These are phyloP conservation scores for Secale cereale DNA, from an alignment of 176 grass and related monocot genomes.

Conservation along the genomic window DNA sequence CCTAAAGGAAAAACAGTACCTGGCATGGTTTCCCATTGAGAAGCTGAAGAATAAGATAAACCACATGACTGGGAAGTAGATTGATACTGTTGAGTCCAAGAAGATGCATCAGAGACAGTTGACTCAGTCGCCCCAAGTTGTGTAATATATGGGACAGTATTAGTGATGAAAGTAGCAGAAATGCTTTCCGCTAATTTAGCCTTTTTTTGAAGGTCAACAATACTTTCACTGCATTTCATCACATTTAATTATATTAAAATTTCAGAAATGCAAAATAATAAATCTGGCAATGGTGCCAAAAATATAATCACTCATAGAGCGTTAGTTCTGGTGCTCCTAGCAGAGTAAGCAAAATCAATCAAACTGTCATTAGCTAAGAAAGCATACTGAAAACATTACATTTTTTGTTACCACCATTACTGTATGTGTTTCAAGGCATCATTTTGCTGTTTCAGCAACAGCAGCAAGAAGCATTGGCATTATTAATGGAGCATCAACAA, in stretches of 20 bases:
- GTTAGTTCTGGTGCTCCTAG: background rate
- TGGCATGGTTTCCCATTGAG: constrained; percentile 27
- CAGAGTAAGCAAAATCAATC: background rate
- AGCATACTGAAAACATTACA: background rate
- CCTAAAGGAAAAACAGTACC: constrained; percentile 28
- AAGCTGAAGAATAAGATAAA: constrained; percentile 32
- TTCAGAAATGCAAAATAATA: constrained; percentile 19
- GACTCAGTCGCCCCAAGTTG: constrained; percentile 20
- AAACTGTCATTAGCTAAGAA: background rate
- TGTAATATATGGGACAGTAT: constrained; percentile 7
- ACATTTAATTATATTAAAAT: constrained; percentile 17
- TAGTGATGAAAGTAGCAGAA: constrained; percentile 27
- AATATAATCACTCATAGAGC: background rate
- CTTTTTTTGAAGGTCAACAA: constrained; percentile 17
- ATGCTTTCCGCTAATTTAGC: constrained; percentile 31
- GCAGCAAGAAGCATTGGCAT: constrained; percentile 1
- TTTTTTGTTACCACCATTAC: background rate
- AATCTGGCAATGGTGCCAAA: background rate
- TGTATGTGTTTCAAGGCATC: background rate
- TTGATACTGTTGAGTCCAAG: constrained; percentile 35
- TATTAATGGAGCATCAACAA: constrained; percentile 7
- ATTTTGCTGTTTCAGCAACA: constrained; percentile 15
- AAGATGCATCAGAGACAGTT: constrained; percentile 45
- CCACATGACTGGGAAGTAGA: constrained; percentile 47
- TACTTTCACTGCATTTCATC: constrained; percentile 45